Percentiles rank a stretch among this genome's conserved stretches.
phyloP scores from a whole-genome alignment of 176 grass and related monocot species.

The Canna indica region DNA sequence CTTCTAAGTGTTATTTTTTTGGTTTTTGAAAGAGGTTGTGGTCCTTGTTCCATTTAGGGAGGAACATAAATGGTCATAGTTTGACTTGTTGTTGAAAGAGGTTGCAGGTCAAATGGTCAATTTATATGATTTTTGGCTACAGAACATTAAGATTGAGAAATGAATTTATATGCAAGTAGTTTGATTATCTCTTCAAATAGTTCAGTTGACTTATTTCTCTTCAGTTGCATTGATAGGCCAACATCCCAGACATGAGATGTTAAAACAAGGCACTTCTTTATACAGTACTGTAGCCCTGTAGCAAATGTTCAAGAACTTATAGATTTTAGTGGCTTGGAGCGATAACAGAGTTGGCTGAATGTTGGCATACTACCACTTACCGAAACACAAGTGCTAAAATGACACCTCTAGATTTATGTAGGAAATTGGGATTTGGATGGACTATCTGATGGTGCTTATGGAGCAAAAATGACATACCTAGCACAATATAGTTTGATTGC shows the following conservation, averaged over 20 bases:
- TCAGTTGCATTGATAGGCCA: too few relatives aligned
- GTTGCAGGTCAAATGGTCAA: too few relatives aligned
- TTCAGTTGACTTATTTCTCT: not conserved
- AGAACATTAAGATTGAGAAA: not conserved
- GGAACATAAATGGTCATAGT: not conserved
- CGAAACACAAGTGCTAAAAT: too few relatives aligned
- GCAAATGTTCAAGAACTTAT: not conserved
- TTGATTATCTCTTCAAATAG: not conserved
- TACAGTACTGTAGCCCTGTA: not conserved
- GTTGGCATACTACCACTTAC: not conserved
- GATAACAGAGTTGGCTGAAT: not conserved
- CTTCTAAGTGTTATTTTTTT: too few relatives aligned
- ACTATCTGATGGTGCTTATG: too few relatives aligned
- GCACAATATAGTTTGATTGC: too few relatives aligned
- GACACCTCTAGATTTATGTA: too few relatives aligned
- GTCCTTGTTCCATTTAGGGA: not conserved
- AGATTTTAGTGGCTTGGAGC: not conserved
- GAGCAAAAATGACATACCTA: too few relatives aligned
- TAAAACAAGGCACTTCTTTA: not conserved
- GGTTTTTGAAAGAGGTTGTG: too few relatives aligned
- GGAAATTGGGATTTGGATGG: too few relatives aligned
- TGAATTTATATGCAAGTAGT: not conserved
- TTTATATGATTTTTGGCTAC: not conserved
- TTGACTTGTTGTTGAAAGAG: too few relatives aligned
- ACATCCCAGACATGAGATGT: too few relatives aligned